Evolutionary conservation across 306 rosid genomes (phyloP).

Genomic region (Senna tora): DNA sequence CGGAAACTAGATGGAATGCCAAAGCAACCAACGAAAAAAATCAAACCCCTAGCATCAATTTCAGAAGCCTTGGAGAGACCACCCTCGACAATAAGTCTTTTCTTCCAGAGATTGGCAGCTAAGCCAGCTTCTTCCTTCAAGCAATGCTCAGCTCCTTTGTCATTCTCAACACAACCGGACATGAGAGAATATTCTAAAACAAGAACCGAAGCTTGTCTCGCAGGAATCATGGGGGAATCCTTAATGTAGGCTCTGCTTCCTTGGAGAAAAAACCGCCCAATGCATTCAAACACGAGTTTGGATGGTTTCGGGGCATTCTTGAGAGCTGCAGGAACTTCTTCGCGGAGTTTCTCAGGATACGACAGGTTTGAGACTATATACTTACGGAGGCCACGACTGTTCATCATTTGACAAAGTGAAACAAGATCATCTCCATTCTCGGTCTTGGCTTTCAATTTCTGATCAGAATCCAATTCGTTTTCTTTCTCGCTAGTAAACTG

Average conservation of each 20-base stretch:
- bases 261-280: constrained; percentile 63
- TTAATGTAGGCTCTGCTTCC: constrained; percentile 56
- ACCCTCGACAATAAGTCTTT: constrained; percentile 53
- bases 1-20: constrained; percentile 50
- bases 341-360: constrained; percentile 36
- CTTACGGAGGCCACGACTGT: constrained; percentile 58
- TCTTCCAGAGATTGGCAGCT: constrained; percentile 59
- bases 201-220: constrained; percentile 54
- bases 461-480: neutral
- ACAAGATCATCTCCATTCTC: constrained; percentile 34
- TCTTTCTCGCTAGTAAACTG: neutral
- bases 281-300: constrained; percentile 59
- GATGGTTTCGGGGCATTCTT: constrained; percentile 52
- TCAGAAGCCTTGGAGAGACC: constrained; percentile 51
- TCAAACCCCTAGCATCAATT: constrained; percentile 65
- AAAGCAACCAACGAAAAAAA: constrained; percentile 54
- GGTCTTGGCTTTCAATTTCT: constrained; percentile 9
- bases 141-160: constrained; percentile 21
- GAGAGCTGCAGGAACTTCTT: constrained; percentile 49
- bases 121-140: constrained; percentile 44
- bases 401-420: constrained; percentile 51
- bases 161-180: constrained; percentile 47
- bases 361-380: constrained; percentile 43
- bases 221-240: constrained; percentile 50
- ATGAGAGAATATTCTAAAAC: constrained; percentile 55